A percentile compares a stretch with the other conserved stretches of the same genome.
phyloP scores from a whole-genome alignment of 495 filamentous ascomycete species.

The Aspergillus panamensis region DNA sequence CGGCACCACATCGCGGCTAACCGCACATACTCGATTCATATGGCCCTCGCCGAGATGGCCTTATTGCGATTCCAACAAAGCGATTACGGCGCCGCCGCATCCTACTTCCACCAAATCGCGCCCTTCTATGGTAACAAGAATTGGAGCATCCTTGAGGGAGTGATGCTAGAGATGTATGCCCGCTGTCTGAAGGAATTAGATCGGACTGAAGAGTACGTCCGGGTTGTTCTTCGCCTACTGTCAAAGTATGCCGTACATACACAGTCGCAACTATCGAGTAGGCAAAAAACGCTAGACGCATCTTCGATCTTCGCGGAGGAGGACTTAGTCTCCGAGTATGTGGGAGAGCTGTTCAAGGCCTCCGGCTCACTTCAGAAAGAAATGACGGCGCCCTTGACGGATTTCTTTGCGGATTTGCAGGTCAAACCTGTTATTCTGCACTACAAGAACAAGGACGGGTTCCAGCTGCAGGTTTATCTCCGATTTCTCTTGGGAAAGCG shows the following conservation, averaged over 20 bases:
- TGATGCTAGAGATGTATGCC: constrained; percentile 81
- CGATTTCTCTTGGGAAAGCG: constrained; percentile 69
- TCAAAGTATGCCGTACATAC: constrained; percentile 59
- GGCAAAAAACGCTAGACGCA: constrained; percentile 34
- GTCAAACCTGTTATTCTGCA: constrained; percentile 70
- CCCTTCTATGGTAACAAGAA: constrained; percentile 76
- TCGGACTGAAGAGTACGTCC: constrained; percentile 75
- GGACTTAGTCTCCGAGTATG: constrained; percentile 56
- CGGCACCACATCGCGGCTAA: constrained; percentile 73
- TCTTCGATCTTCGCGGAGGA: constrained; percentile 47
- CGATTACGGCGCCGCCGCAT: constrained; percentile 71
- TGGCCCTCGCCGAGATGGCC: constrained; percentile 80
- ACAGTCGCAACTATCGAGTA: constrained; percentile 32
- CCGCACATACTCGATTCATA: constrained; percentile 69
- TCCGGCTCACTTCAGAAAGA: constrained; percentile 62
- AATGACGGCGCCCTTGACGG: constrained; percentile 60
- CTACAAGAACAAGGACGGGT: constrained; percentile 70
- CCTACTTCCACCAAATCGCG: constrained; percentile 75
- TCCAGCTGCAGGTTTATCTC: constrained; percentile 66
- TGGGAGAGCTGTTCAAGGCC: constrained; percentile 62
- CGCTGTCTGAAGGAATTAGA: constrained; percentile 75
- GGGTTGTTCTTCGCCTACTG: constrained; percentile 68
- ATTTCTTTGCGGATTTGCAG: constrained; percentile 68
- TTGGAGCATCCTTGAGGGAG: constrained; percentile 77
- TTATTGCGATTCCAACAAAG: constrained; percentile 67